Base-by-base conservation (phyloP, 1,284 basidiomycete genomes). In the Rhodotorula sp. region DNA sequence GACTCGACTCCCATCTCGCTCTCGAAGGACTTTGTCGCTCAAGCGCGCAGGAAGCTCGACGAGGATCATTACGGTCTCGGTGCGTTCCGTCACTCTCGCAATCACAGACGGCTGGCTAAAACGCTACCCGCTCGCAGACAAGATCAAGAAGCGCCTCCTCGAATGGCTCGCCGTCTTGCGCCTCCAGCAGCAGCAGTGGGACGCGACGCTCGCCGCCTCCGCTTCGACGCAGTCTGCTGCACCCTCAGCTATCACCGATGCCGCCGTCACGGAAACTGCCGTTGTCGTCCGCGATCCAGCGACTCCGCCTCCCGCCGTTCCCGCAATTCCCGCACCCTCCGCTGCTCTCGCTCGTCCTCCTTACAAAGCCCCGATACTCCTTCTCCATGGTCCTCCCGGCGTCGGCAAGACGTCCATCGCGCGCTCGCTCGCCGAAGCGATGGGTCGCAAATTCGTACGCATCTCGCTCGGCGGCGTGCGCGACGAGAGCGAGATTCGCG, bases 341-440 rank as follows among this genome's bases (percentile, higher is more conserved):
- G 31, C 52, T 20, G 24, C 53, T 22, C n/a, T 55, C 61, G 34
- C 61, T 48, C 68, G 70, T 65, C 89, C 90, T 76, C 37, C 59
- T 11, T 61, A 61, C 59, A 52, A 51, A 13, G 92, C 90, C 0
- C 92, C 92, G 0, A 94, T 94, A 69, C 82, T 94, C 24, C 79
- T 94, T 85, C 89, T 83, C 68, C 88, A 90, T 51, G 90, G 90
- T 13, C 91, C 90, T 22, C 90, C 90, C 0, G 91, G 90, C 13
- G 89, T 88, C 0, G 90, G 91, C 24, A 92, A 92, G 81, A 92
- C 91, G 0, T 91, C 89, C 1, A 85, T 92, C 0, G 90, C 76
- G n/a, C 68, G 76, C 31, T 79, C 78, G 37, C 76, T 81, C 22
- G 81, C 81, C 34, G 79, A 93, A 31, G 91, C 91, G 15, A 88